Base-by-base conservation (phyloP, 768 basidiomycete genomes). In the Leccinum aurantiacum region DNA sequence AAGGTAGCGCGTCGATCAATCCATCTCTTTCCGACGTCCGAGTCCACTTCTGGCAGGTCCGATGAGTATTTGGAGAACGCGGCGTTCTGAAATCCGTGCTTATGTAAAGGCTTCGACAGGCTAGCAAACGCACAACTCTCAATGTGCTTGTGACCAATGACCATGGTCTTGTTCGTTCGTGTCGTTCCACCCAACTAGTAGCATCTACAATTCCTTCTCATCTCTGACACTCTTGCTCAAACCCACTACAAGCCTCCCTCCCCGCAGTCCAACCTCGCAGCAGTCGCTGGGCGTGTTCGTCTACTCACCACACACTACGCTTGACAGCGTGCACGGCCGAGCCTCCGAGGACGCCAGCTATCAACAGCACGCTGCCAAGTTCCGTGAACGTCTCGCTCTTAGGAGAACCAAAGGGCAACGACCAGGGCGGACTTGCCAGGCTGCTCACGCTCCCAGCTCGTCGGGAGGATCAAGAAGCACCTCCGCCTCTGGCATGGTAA, bases 291-390 rank as follows among this genome's bases (percentile, higher is more conserved):
- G 95, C 0, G 88, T 98, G 58, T 90, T 88, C 1, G 82, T 98
- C 5, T 96, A 91, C 76, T 83, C 82, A 41, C 93, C 96, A 2
- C 96, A 98, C 75, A 93, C 91, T 0, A 85, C 93, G 0, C 81
- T 97, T 15, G 96, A 98, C 75, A 81, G 81, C n/a, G 86, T 91
- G 1, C 81, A 83, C 65, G 90, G 84, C n/a, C n/a, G n/a, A n/a
- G n/a, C n/a, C n/a, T n/a, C 6, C 8, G 69, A 68, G 27, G 56
- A 67, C n/a, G 74, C 62, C 17, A 71, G 66, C 46, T n/a, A 11
- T 15, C 13, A 6, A 38, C 38, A 8, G 38, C 38, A 38, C 17
- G 17, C 76, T 73, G 6, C 76, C 60, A 60, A 58, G 49, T 47
- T 60, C 66, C 41, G 60, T 67, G 49, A 49, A 65, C 25, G 62